phyloP scores from a whole-genome alignment of 2,329 filamentous ascomycete genomes.

The Aphanocladium album region DNA sequence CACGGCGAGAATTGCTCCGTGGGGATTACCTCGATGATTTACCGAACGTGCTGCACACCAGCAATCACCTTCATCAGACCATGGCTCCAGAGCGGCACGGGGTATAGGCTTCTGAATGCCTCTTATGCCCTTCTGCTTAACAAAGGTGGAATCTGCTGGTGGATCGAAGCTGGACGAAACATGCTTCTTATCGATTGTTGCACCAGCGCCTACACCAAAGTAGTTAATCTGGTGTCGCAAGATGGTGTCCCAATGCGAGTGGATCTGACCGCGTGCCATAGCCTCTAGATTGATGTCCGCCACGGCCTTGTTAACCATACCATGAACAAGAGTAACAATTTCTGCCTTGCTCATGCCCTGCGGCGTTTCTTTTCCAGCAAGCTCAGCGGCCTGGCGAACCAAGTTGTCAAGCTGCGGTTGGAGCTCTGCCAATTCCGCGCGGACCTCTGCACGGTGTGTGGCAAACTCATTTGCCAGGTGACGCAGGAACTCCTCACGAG shows the following conservation, averaged over 20 bases:
- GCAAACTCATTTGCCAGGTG: slow-evolving; percentile 37
- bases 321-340: slow-evolving; percentile 35
- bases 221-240: slow-evolving; percentile 64
- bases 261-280: slow-evolving; percentile 42
- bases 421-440: slow-evolving; percentile 35
- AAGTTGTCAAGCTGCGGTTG: slow-evolving; percentile 30
- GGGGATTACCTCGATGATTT: slow-evolving; percentile 37
- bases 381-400: slow-evolving; percentile 26
- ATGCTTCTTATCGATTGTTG: slow-evolving; percentile 52
- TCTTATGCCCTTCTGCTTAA: slow-evolving; percentile 19
- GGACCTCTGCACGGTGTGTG: slow-evolving; percentile 34
- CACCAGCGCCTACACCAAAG: slow-evolving; percentile 62
- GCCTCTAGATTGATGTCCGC: slow-evolving; percentile 42
- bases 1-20: slow-evolving; percentile 62
- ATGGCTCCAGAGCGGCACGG: slow-evolving; percentile 57
- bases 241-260: slow-evolving; percentile 36
- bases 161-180: slow-evolving; percentile 55
- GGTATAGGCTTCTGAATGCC: slow-evolving; percentile 22
- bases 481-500: slow-evolving; percentile 44
- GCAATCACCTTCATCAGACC: slow-evolving; percentile 79
- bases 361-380: slow-evolving; percentile 21
- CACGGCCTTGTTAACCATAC: slow-evolving; percentile 39
- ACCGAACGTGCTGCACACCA: slow-evolving; percentile 64
- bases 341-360: slow-evolving; percentile 36
- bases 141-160: slow-evolving; percentile 11